Evolutionary conservation across 2,329 filamentous ascomycete species (phyloP), one percentile per base, ranked within the genome.

Genomic region (Aspergillus bombycis): DNA sequence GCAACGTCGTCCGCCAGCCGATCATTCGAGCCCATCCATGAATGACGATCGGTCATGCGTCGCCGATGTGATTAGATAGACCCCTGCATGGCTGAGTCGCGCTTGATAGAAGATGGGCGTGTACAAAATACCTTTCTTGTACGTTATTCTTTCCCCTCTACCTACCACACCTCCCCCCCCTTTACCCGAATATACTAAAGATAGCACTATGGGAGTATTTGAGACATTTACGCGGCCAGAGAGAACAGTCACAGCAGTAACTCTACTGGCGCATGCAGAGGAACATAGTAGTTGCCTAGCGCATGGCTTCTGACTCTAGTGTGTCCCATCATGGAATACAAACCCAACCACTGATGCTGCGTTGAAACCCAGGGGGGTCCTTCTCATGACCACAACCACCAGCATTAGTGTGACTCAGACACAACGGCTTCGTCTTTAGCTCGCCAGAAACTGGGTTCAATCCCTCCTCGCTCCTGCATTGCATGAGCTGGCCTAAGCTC

Each of bases 21-120:
- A 63, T 65, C 58, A 54, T 57, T 57, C 52, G 26, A 38, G 57
- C 48, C 36, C 32, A 53, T 57, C 36, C 32, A 53, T 57, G 36
- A 46, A 23, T 53, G 52, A 21, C n/a, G 34, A 62, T 62, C 41
- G 26, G 53, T 62, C 60, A 64, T 58, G 56, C 50, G 57, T 57
- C 57, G 38, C 26, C 21, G 28, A 34, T 23, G 48, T 52, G 52
- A 62, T 55, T 26, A 32, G 41, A 45, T 19, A 32, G 19, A 58
- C 55, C 62, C 57, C 43, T 61, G 52, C 53, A 45, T 45, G 41
- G 43, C 43, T 61, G 36, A 41, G 16, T 41, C 48, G 9, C 12
- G 23, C 3, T 14, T 1, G 16, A 16, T 38, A 21, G 41, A 36
- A 26, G 48, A 32, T 21, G n/a, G 10, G 34, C n/a, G 8, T 14